phyloP scores from a whole-genome alignment of 176 grass and related monocot genomes.

The Triticum aestivum region DNA sequence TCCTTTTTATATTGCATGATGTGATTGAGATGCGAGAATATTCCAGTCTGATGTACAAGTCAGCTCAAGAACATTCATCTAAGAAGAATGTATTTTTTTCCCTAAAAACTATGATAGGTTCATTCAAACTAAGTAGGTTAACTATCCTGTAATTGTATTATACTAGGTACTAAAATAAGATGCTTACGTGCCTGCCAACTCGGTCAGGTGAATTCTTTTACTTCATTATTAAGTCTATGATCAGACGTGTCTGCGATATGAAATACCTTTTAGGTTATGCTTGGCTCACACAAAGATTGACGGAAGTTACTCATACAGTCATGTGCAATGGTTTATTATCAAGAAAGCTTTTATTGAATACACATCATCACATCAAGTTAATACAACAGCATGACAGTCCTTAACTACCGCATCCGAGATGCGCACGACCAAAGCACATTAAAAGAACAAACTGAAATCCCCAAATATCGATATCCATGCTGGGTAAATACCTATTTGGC shows the following conservation, averaged over 20 bases:
- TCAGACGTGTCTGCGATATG: not conserved
- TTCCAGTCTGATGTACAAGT: conserved; percentile 38
- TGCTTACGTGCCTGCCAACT: conserved; percentile 18
- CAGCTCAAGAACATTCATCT: conserved; percentile 14
- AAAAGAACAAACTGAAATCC: no score
- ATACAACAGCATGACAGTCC: no score
- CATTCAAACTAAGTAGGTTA: conserved; percentile 22
- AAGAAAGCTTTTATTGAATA: not conserved
- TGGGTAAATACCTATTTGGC: not conserved
- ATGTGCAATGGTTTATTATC: not conserved
- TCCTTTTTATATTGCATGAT: conserved; percentile 3
- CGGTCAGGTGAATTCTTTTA: conserved; percentile 17
- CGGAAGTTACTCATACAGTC: not conserved
- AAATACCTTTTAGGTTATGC: not conserved
- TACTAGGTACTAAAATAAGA: not conserved
- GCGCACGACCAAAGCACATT: no score
- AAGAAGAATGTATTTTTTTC: not conserved
- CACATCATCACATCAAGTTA: no score
- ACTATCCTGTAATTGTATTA: not conserved
- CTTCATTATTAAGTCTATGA: conserved; percentile 32
- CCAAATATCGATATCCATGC: no score
- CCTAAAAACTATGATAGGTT: conserved; percentile 2
- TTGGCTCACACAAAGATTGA: conserved; percentile 1
- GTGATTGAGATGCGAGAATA: conserved; percentile 35
- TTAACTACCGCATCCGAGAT: no score